A percentile compares a stretch with the other conserved stretches of the same genome.
These are phyloP conservation scores for Globisporangium lucens DNA, from an alignment of 352 stramenopile genomes.

Conservation along the genomic window DNA sequence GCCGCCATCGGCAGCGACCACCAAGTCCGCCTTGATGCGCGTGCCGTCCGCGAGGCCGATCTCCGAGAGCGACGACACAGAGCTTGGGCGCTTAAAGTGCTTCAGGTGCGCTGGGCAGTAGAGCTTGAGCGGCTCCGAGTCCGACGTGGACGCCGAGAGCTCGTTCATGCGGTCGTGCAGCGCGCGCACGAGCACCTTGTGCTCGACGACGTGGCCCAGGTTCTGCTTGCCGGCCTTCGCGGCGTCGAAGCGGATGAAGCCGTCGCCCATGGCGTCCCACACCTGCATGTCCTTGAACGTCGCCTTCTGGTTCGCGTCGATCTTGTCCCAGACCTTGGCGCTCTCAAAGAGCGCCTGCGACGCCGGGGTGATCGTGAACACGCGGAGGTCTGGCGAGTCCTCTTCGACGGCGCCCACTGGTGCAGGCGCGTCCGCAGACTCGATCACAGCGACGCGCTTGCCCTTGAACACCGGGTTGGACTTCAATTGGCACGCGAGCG, in stretches of 20 bases:
- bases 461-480: conserved; percentile 70
- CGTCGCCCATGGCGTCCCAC: conserved; percentile 88
- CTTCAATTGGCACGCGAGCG: conserved; percentile 81
- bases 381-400: conserved; percentile 78
- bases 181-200: conserved; percentile 82
- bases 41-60: conserved; percentile 70
- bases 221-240: conserved; percentile 49
- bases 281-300: conserved; percentile 90
- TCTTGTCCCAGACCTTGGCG: conserved; percentile 75
- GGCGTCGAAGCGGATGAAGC: conserved; percentile 87
- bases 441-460: conserved; percentile 78
- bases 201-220: conserved; percentile 86
- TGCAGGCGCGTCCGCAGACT: conserved; percentile 42
- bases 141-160: conserved; percentile 34
- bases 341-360: conserved; percentile 77
- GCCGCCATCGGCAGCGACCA: conserved; percentile 87
- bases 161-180: conserved; percentile 86
- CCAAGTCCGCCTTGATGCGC: conserved; percentile 67
- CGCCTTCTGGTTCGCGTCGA: conserved; percentile 48
- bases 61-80: conserved; percentile 46
- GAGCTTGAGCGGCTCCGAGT: conserved; percentile 62
- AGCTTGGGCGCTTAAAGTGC: conserved; percentile 64
- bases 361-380: conserved; percentile 89
- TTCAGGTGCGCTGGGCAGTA: conserved; percentile 81
- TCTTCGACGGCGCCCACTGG: conserved; percentile 41